Base-by-base conservation (phyloP, 768 basidiomycete species). In the Fomitopsis pulvina region DNA sequence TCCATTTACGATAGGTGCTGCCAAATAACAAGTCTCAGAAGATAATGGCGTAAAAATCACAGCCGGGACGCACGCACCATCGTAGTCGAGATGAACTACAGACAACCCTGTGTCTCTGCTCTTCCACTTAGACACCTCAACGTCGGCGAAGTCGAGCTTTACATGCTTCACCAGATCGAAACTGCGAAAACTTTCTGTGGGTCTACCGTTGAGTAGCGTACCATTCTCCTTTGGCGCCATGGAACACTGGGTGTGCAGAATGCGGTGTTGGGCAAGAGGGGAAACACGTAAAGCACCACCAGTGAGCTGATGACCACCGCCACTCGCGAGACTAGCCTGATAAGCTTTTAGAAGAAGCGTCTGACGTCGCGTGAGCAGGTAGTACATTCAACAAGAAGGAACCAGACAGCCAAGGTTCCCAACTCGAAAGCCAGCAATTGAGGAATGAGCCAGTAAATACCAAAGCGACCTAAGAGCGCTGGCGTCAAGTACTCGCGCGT, bases 51-150 rank as follows among this genome's bases (percentile, higher is more conserved):
- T 22, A 39, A 11, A 44, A n/a, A 16, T 57, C 32, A 8, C n/a
- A n/a, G n/a, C n/a, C n/a, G n/a, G n/a, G n/a, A n/a, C n/a, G n/a
- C n/a, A n/a, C 72, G 57, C 57, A 85, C 91, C 90, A 63, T 93
- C 84, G 64, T 93, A 92, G 65, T 92, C 88, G 16, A 95, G 75
- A 69, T 96, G 89, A 28, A 96, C 87, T 14, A 97, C 79, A 22
- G 80, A 87, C 51, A 97, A 69, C n/a, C 94, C 94, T 26, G 91
- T 92, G 44, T 78, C 76, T 53, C 86, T 76, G 57, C 91, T 94
- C 60, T 79, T 77, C 90, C 92, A 96, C 68, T 92, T 95, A 8
- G 87, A 88, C 39, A 95, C 74, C 16, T 73, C 73, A 37, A 94
- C 80, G 52, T 92, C 89, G 9, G 85, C 83, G 56, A 81, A 92